Evolutionary conservation across 2,329 filamentous ascomycete species (phyloP), one percentile per base, ranked within the genome.

Genomic region (Diaporthe caulivora): DNA sequence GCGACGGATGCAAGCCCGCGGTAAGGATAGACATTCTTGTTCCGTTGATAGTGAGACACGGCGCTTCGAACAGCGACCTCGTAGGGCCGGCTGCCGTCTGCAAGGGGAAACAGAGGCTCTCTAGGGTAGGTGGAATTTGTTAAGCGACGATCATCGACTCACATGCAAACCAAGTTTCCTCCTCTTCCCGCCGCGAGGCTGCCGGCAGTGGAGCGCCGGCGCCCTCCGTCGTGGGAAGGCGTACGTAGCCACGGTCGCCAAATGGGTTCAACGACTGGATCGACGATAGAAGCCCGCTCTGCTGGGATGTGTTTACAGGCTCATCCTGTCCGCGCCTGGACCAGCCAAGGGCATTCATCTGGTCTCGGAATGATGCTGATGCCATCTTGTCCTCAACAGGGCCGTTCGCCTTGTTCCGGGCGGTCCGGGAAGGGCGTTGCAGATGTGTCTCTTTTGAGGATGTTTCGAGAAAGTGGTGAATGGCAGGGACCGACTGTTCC

Each of bases 101-200:
- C 84, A 86, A 82, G 82, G 51, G 83, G 81, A 80, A 78, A 10
- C 76, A 77, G 79, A 81, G 76, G 78, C 77, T 76, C 75, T 73
- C 76, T 71, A 75, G 76, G 77, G 69, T 40, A 76, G 75, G 78
- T 80, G 76, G 69, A 72, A 75, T 67, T 51, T 54, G 78, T 55
- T 74, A 78, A 72, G 71, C 72, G 74, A 47, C 55, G 69, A 62
- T 69, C 65, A 64, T 49, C 79, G 78, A 90, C 97, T 96, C 91
- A 99, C 97, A 87, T 80, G 94, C 92, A 90, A 98, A 95, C 92
- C 94, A 98, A 76, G 92, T 94, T 85, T 98, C 97, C 82, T 98
- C 96, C 84, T 98, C 97, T 81, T 98, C 95, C 78, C 95, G 92
- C 80, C 95, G 90, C 81, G 83, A 94, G 75, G 94, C 91, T 75